Base-by-base conservation (phyloP, 2,329 filamentous ascomycete genomes). In the Diplocarpon mali region DNA sequence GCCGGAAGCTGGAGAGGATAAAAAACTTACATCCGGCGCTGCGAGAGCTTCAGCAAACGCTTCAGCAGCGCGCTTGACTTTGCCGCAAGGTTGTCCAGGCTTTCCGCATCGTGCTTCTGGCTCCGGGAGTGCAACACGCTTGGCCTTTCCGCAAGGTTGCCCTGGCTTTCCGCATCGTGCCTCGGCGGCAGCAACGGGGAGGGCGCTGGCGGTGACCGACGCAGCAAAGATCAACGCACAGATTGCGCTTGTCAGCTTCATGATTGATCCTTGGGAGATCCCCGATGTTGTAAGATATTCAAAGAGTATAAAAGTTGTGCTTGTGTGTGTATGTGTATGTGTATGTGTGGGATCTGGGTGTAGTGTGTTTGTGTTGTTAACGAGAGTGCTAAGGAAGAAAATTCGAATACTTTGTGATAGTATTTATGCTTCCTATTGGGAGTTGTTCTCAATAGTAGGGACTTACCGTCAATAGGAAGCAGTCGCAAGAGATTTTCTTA, bases 211-310 rank as follows among this genome's bases (percentile, higher is more conserved):
- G 47, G 58, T 49, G 31, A 59, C 57, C 16, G 64, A 63, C 40
- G 63, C 64, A 42, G 65, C 65, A 39, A 72, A 48, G 40, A 69
- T 57, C 41, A 61, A 54, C 44, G 66, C 61, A 38, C 65, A 55
- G 42, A 69, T 54, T 42, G 70, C 45, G 43, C 64, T 56, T 52
- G 66, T 60, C 58, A 72, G 53, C 64, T 70, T 73, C 72, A 75
- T 75, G 35, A 46, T 66, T 59, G 54, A 27, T 27, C 17, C 10
- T 35, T 41, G 37, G 24, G 16, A 34, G 17, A 14, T 16, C 17
- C 13, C n/a, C 17, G n/a, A 17, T 20, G 35, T 9, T 31, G 20
- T 45, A 35, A 36, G 30, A 10, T 15, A 28, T 29, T 32, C 35
- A 30, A 35, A 15, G 20, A 30, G 30, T 40, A n/a, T 40, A 35